Conservation (phyloP, 257 asterid species). For the Gardenia jasminoides region DNA sequence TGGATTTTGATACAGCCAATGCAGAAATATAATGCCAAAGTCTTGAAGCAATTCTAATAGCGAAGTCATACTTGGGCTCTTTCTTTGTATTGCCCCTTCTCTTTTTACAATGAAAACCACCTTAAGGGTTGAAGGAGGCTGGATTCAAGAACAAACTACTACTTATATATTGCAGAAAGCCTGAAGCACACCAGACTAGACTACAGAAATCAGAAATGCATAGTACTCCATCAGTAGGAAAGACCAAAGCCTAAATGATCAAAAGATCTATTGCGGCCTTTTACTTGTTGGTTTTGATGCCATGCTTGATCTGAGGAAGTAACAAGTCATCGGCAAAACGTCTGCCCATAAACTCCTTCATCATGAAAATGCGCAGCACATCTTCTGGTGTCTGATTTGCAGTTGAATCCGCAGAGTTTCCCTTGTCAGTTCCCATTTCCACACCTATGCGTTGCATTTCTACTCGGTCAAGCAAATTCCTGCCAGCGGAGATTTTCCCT, state of each 20-base stretch:
- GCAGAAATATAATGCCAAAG: too few relatives aligned
- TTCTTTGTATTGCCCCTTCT: too few relatives aligned
- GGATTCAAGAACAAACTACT: background rate
- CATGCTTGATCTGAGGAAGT: slow-evolving; percentile 26
- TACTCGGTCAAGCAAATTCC: slow-evolving; percentile 8
- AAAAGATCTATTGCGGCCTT: background rate
- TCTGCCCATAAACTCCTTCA: slow-evolving; percentile 32
- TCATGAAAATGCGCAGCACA: slow-evolving; percentile 34
- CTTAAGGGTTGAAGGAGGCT: background rate
- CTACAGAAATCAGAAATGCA: background rate
- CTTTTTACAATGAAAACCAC: too few relatives aligned
- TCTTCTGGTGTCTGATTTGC: slow-evolving; percentile 32
- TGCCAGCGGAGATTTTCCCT: background rate
- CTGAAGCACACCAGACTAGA: background rate
- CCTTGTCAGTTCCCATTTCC: slow-evolving; percentile 1
- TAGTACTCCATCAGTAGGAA: background rate
- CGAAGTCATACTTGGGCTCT: background rate
- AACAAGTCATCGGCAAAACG: slow-evolving; percentile 28
- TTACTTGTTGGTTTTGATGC: slow-evolving; percentile 19
- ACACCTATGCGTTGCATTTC: slow-evolving; percentile 10
- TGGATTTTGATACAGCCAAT: background rate
- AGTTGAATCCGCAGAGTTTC: background rate
- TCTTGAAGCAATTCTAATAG: background rate
- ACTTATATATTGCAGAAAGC: too few relatives aligned
- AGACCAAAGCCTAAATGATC: background rate